Base-by-base conservation (phyloP, 768 basidiomycete genomes). In the Hericium rajendrae region DNA sequence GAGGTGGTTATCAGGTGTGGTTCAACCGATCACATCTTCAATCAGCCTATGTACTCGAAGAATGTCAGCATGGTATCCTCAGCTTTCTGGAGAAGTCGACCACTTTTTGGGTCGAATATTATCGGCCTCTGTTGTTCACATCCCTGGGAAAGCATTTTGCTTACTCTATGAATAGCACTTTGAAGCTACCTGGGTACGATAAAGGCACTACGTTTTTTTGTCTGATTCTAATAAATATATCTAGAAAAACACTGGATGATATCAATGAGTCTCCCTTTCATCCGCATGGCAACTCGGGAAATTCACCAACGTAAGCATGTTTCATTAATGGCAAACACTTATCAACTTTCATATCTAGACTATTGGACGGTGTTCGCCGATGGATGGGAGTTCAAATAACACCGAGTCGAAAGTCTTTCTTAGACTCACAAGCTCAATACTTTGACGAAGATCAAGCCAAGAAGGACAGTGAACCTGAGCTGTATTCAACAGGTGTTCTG, bases 51-150 rank as follows among this genome's bases (percentile, higher is more conserved):
- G 72, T 76, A 18, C 65, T 85, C 2, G 79, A 81, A 6, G 83
- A 86, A 55, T 91, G 87, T 63, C 77, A 82, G 54, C 67, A 74
- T 8, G 79, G 82, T 10, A 73, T 97, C 46, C 66, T 76, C 18
- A 73, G 79, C 13, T 87, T 88, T 65, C 80, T 84, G 24, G 75
- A 76, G 40, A 71, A 70, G 12, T 77, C 75, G 57, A 83, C 81
- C 20, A 90, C 91, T 60, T 93, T 86, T 66, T 94, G 91, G 91
- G 78, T 84, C 2, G 89, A 91, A 67, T 94, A 94, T 71, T 95
- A 95, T 65, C 76, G 90, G 6, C 92, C 93, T 10, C 69, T 85
- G 55, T 67, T 92, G 52, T 92, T 92, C 71, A 94, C 93, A 0
- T 84, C 85, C 4, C 71, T 94, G 54, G 87, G 85, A 16, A 89